Percentiles rank a stretch among this genome's conserved stretches.
Conservation (phyloP, 495 filamentous ascomycete species). For the Bathelium albidoporum region DNA sequence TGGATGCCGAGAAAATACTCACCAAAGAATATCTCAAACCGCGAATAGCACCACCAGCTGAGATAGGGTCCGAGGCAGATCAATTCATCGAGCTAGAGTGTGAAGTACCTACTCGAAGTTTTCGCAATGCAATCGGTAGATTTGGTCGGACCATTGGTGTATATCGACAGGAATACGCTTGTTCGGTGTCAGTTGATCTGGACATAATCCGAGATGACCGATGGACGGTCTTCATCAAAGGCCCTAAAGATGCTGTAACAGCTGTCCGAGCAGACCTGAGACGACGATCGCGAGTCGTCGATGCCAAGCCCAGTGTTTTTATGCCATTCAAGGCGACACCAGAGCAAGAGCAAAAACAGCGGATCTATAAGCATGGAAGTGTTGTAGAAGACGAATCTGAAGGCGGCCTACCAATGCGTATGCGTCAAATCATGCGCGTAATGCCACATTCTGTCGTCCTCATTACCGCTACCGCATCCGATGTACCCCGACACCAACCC, state of each 20-base stretch:
- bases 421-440: constrained; percentile 58
- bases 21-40: background rate
- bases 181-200: background rate
- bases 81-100: background rate
- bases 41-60: background rate
- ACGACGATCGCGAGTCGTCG: background rate
- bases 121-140: background rate
- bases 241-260: background rate
- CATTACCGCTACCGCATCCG: constrained; percentile 39
- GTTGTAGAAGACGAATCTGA: background rate
- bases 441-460: constrained; percentile 66
- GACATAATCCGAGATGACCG: background rate
- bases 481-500: background rate
- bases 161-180: background rate
- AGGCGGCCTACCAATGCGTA: constrained; percentile 11
- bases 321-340: background rate
- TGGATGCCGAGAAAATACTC: background rate
- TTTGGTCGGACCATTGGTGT: background rate
- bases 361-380: background rate
- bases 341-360: background rate
- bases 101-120: background rate
- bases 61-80: background rate
- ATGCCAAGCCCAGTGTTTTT: too few relatives aligned
- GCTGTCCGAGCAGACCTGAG: background rate
- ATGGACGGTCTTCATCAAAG: background rate